phyloP scores from a whole-genome alignment of 768 basidiomycete genomes.

The Favolaschia claudopus region DNA sequence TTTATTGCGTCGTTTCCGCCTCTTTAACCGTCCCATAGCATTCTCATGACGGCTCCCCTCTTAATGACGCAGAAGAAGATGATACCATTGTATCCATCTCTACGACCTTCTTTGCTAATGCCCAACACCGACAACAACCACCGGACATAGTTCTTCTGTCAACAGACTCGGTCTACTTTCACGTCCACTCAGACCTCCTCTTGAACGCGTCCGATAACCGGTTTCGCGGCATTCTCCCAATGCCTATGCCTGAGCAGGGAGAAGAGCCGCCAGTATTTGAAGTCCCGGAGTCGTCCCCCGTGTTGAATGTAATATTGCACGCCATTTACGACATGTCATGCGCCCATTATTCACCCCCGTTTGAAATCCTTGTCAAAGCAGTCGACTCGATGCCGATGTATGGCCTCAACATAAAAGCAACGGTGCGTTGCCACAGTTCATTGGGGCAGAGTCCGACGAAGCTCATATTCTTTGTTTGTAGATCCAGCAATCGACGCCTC shows the following conservation, averaged over 20 bases:
- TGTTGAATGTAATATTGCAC: constrained; percentile 79
- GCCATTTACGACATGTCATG: constrained; percentile 76
- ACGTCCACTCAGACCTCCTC: constrained; percentile 70
- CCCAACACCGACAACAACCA: constrained; percentile 59
- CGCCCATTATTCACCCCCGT: constrained; percentile 75
- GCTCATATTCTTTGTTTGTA: constrained; percentile 16
- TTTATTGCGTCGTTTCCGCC: not conserved
- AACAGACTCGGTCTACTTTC: constrained; percentile 85
- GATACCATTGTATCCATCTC: constrained; percentile 74
- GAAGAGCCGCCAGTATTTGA: constrained; percentile 61
- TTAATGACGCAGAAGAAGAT: constrained; percentile 42
- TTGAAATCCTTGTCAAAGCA: constrained; percentile 62
- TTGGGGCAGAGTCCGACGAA: no score
- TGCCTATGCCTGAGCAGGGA: constrained; percentile 43
- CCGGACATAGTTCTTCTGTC: constrained; percentile 75
- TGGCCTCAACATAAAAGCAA: constrained; percentile 60
- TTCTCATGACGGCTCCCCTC: constrained; percentile 54
- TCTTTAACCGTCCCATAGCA: constrained; percentile 39
- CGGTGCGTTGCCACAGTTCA: not conserved
- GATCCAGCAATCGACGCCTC: constrained; percentile 59
- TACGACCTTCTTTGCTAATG: constrained; percentile 81
- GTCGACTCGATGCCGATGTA: constrained; percentile 65
- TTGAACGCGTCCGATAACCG: constrained; percentile 67
- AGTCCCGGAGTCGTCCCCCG: constrained; percentile 64
- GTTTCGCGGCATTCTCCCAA: constrained; percentile 67